Base-by-base conservation (phyloP, 208 protist species). In the Tritrichomonas musculus region DNA sequence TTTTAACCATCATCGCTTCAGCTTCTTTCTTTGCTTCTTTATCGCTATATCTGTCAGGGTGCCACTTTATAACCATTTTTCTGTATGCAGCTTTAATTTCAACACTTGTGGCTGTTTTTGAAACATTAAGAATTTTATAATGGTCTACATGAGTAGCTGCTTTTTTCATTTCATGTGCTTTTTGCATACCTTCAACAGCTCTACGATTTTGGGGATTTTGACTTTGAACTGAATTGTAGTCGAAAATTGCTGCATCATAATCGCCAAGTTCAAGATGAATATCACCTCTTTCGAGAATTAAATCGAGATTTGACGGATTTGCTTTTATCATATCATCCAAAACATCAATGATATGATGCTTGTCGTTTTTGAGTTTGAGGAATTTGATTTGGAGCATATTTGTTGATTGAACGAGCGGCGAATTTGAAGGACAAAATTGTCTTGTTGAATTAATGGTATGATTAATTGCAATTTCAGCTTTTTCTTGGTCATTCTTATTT, bases 11-110 rank as follows among this genome's bases (percentile, higher is more conserved):
- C 53, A 66, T 84, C 49, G 36, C 60, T 41, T 72, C 41, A 3
- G 92, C 92, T 47, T 84, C 64, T 57, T 88, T 53, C 47, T 88
- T 88, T 8, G 36, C 65, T 53, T 80, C 64, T 30, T 65, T 55
- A n/a, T 60, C 92, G 39, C 41, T 50, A 53, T 93, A 13, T 80
- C 95, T 96, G 80, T 96, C 95, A n/a, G 96, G 96, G 93, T 96
- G 96, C 53, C 94, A 92, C 93, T 95, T 94, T 13, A 95, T 80
- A 36, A 94, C 95, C 4, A 95, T 8, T 69, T 96, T 95, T 33
- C 94, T 50, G 66, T 96, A 96, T 20, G 95, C 93, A 72, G 95
- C 95, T 72, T 96, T 96, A 47, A 96, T 95, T 73, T 77, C 93
- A 11, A 5, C 20, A 25, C n/a, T 14, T 64, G 65, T 65, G n/a